These are phyloP conservation scores for Xylaria acuta DNA, from an alignment of 495 filamentous ascomycete species.

Conservation along the genomic window DNA sequence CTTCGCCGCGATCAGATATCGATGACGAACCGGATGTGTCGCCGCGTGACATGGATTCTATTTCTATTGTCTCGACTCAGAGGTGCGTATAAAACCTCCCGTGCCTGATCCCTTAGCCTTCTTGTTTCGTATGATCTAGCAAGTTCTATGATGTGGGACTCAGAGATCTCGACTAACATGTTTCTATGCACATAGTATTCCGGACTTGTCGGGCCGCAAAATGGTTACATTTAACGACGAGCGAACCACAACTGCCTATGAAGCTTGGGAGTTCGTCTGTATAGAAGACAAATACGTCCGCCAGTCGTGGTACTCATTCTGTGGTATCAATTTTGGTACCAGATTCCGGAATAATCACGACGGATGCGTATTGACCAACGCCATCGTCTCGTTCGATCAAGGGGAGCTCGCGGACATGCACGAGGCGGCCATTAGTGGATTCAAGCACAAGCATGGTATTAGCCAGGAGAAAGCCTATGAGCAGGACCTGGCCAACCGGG, in stretches of 20 bases:
- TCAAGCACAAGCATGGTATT: conserved; percentile 22
- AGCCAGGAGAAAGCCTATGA: conserved; percentile 30
- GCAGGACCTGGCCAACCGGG: conserved; percentile 38
- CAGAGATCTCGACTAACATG: no score
- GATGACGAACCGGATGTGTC: neutral
- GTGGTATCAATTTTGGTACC: conserved; percentile 29
- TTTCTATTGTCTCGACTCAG: conserved; percentile 4
- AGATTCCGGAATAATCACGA: conserved; percentile 27
- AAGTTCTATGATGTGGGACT: neutral
- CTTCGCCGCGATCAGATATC: neutral
- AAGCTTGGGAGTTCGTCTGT: conserved; percentile 20
- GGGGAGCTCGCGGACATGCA: conserved; percentile 35
- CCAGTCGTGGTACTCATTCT: conserved; percentile 20
- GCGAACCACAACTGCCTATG: conserved; percentile 11
- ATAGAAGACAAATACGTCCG: neutral
- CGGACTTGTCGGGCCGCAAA: neutral
- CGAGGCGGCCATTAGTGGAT: conserved; percentile 24
- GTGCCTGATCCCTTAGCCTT: neutral
- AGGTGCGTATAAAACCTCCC: neutral
- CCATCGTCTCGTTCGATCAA: conserved; percentile 25
- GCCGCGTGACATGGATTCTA: conserved; percentile 12
- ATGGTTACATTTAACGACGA: conserved; percentile 4
- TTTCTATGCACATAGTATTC: neutral
- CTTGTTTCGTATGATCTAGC: neutral
- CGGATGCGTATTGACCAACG: conserved; percentile 25